Conservation (phyloP, 371 early-diverging fungal genomes). For the Mucor piriformis region DNA sequence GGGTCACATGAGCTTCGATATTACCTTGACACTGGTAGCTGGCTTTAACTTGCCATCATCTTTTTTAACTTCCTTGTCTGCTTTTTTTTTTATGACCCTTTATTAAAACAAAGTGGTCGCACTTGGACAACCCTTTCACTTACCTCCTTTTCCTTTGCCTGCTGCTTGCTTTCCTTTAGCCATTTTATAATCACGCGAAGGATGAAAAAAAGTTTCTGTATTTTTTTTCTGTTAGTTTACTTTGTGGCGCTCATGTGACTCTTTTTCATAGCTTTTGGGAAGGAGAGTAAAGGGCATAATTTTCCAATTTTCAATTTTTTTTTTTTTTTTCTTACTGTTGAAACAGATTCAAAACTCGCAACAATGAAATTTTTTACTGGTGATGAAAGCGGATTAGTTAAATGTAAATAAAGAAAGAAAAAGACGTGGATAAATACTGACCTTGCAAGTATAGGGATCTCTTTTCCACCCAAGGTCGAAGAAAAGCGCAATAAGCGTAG, state of each 20-base stretch:
- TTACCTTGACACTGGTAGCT: slow-evolving; percentile 73
- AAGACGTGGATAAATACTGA: neutral
- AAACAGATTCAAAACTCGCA: neutral
- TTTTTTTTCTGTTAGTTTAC: no score
- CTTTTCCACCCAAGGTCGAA: slow-evolving; percentile 36
- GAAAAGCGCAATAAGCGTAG: slow-evolving; percentile 25
- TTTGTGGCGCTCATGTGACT: slow-evolving; percentile 1
- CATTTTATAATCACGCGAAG: slow-evolving; percentile 23
- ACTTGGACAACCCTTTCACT: slow-evolving; percentile 6
- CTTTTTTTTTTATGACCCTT: neutral
- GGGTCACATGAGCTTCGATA: neutral
- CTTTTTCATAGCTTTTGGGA: neutral
- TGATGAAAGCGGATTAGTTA: slow-evolving; percentile 78
- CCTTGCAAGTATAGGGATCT: slow-evolving; percentile 27
- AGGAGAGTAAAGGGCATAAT: neutral
- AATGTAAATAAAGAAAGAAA: slow-evolving; percentile 43
- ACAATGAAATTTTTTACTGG: slow-evolving; percentile 61
- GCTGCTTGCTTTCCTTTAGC: slow-evolving; percentile 54
- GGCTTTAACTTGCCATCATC: slow-evolving; percentile 70
- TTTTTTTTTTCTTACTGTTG: slow-evolving; percentile 7
- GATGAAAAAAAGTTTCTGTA: no score
- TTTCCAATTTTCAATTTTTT: neutral
- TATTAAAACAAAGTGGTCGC: neutral
- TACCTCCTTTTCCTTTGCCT: slow-evolving; percentile 41
- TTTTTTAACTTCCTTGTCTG: slow-evolving; percentile 38